Evolutionary conservation across 2,329 filamentous ascomycete genomes (phyloP), one percentile per base, ranked within the genome.

Genomic region (Calonectria pauciramosa): DNA sequence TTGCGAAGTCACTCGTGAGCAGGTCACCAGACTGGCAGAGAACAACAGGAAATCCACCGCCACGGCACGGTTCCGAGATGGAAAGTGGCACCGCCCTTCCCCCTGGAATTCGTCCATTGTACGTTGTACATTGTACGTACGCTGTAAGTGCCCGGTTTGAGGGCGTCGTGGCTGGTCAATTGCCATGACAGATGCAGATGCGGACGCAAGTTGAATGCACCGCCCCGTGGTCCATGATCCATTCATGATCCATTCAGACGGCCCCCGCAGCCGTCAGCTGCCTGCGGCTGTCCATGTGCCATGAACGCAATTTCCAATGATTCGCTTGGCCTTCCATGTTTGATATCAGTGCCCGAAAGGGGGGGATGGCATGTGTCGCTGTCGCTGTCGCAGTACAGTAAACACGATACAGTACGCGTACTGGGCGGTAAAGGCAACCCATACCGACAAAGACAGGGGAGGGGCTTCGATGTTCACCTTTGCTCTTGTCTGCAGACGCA

Each of bases 51-150:
- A 54, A 26, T 56, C 75, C 70, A 68, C 75, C 65, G 71, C 75
- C 70, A 75, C 75, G 65, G 75, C 71, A 79, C 75, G 66, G 76
- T 65, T 77, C 75, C 72, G 59, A 65, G 23, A 41, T 63, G 56
- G 34, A 63, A 60, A 63, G 56, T 63, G 36, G 34, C 56, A 41
- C 56, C 56, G 11, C 30, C 13, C 52, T 52, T n/a, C 23, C 56
- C 54, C 56, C 23, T 63, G 56, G 28, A 49, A 65, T 32, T 65
- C 20, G 60, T 65, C 3, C 52, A 47, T 47, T 64, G 36, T 30
- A 26, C 20, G 30, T 32, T 32, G 47, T 67, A 56, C 23, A 26
- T 51, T 66, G 28, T 65, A 65, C 60, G 20, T 65, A 65, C 60
- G 47, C 51, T 47, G 38, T 64, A 36, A 38, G 41, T 64, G 38